Conservation (phyloP, 176 grass and related monocot genomes). For the Olyra latifolia region DNA sequence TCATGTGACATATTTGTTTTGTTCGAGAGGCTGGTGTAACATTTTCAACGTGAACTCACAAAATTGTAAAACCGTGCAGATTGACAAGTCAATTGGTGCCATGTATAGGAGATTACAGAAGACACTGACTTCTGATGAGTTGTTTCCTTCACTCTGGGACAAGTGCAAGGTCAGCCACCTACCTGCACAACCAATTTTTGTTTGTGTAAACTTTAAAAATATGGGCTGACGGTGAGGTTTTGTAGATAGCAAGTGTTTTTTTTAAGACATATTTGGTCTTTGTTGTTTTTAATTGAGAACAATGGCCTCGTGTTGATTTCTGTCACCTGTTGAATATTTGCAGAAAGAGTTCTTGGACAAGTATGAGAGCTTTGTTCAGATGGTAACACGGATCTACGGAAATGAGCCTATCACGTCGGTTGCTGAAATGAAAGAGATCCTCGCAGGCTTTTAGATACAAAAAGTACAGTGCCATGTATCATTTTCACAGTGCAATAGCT, state of each 20-base stretch:
- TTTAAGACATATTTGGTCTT: not conserved
- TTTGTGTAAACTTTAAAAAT: not conserved
- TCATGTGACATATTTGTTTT: not conserved
- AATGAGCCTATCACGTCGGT: slow-evolving; percentile 74
- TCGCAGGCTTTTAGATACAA: slow-evolving; percentile 63
- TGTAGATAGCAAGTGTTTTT: not conserved
- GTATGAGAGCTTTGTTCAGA: slow-evolving; percentile 84
- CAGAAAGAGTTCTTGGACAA: slow-evolving; percentile 94
- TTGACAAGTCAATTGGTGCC: slow-evolving; percentile 80
- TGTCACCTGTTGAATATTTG: slow-evolving; percentile 3
- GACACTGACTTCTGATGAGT: slow-evolving; percentile 76
- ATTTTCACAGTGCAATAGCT: slow-evolving; percentile 42
- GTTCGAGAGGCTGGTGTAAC: slow-evolving; percentile 18
- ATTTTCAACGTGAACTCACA: slow-evolving; percentile 5
- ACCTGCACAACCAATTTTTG: not conserved
- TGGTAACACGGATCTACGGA: slow-evolving; percentile 74
- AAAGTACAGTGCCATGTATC: slow-evolving; percentile 34
- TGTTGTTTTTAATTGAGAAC: not conserved
- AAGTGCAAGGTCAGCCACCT: slow-evolving; percentile 77
- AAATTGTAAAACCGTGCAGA: slow-evolving; percentile 46
- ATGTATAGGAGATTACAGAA: slow-evolving; percentile 96
- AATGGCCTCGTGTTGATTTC: not conserved
- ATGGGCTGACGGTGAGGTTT: not conserved
- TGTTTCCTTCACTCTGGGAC: slow-evolving; percentile 90
- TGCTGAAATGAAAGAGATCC: slow-evolving; percentile 56